Percentiles rank a stretch among this genome's conserved stretches.
Conservation (phyloP, 2,329 filamentous ascomycete genomes). For the Phaeosphaeriaceae sp. region DNA sequence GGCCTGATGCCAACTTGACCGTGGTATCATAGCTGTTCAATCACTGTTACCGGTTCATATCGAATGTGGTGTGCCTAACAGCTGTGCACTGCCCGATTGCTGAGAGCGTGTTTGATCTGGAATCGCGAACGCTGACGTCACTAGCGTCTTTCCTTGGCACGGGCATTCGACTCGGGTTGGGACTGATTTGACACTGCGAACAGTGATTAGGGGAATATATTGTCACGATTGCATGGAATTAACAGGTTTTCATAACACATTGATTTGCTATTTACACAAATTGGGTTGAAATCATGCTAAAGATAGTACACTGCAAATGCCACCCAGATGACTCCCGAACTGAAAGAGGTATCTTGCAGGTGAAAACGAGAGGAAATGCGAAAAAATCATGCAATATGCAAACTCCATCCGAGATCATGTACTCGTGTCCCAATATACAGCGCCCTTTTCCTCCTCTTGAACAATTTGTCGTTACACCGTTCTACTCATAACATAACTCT, state of each 20-base stretch:
- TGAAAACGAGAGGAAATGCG: slow-evolving; percentile 32
- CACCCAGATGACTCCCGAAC: slow-evolving; percentile 40
- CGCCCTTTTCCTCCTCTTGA: slow-evolving; percentile 7
- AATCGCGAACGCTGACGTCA: slow-evolving; percentile 5
- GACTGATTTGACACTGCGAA: not conserved
- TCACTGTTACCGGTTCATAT: slow-evolving; percentile 19
- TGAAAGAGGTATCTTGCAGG: slow-evolving; percentile 49
- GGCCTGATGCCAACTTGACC: slow-evolving; percentile 27
- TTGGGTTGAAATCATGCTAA: slow-evolving; percentile 22
- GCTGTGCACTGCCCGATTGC: not conserved
- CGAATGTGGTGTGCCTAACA: slow-evolving; percentile 7
- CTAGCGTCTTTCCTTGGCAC: slow-evolving; percentile 3
- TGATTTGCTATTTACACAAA: slow-evolving; percentile 25
- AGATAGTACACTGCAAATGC: slow-evolving; percentile 40
- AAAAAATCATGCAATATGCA: slow-evolving; percentile 11
- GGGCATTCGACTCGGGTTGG: not conserved
- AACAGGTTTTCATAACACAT: not conserved
- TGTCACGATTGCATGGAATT: not conserved
- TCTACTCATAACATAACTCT: slow-evolving; percentile 14
- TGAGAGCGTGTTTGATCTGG: slow-evolving; percentile 4
- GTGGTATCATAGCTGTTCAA: slow-evolving; percentile 24
- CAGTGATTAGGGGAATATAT: not conserved
- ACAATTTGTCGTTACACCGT: slow-evolving; percentile 7
- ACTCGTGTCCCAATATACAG: not conserved
- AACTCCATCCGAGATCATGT: slow-evolving; percentile 1